Evolutionary conservation across 2,329 filamentous ascomycete species (phyloP).

Genomic region (Pyrenophora teres): DNA sequence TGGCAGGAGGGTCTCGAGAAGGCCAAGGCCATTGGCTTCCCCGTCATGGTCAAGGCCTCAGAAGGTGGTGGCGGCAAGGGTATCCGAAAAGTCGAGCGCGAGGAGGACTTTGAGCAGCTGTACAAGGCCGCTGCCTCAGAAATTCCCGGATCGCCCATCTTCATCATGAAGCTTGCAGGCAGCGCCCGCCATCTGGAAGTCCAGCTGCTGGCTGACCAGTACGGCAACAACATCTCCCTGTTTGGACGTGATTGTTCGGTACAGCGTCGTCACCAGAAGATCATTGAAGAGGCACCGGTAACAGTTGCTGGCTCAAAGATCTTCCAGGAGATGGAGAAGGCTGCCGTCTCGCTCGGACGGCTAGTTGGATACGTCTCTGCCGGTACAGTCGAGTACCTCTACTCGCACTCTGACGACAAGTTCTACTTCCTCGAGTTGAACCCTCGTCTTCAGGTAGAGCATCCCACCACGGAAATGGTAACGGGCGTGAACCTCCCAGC

Average conservation of each 20-base stretch:
- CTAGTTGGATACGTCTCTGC: constrained; percentile 98
- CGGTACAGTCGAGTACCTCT: constrained; percentile 98
- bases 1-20: constrained; percentile 88
- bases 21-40: constrained; percentile 91
- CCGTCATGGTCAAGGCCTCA: constrained; percentile 99
- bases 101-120: constrained; percentile 81
- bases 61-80: constrained; percentile 99
- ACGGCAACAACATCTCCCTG: constrained; percentile 98
- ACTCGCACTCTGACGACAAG: constrained; percentile 96
- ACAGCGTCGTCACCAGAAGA: constrained; percentile 98
- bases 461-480: constrained; percentile 99
- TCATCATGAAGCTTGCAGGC: constrained; percentile 99
- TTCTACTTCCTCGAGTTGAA: constrained; percentile 99
- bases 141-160: constrained; percentile 97
- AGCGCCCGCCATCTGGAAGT: constrained; percentile 97
- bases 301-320: constrained; percentile 89
- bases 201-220: constrained; percentile 95
- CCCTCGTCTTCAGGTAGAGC: constrained; percentile 98
- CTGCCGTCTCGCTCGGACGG: constrained; percentile 88
- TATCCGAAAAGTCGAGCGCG: constrained; percentile 89
- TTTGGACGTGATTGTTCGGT: constrained; percentile 99
- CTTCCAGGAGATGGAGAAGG: constrained; percentile 96
- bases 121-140: constrained; percentile 97
- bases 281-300: constrained; percentile 97
- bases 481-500: constrained; percentile 96